phyloP scores from a whole-genome alignment of 1,284 basidiomycete genomes.

The Cryptococcus jaspeensis region DNA sequence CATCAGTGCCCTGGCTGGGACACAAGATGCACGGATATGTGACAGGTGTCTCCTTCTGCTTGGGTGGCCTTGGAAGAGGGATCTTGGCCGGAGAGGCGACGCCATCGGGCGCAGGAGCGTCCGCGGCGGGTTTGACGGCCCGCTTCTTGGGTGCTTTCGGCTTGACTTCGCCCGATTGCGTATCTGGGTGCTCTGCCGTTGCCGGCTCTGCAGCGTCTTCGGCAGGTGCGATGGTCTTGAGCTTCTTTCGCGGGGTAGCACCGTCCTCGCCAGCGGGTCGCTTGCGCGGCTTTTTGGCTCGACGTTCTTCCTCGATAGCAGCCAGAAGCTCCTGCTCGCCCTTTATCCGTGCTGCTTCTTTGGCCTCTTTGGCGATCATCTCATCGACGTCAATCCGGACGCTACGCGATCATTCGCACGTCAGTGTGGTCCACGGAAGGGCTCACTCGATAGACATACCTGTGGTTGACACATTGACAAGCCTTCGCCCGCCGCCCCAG shows the following conservation, averaged over 20 bases:
- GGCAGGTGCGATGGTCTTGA: neutral
- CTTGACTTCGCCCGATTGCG: neutral
- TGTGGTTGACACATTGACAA: slow-evolving; percentile 79
- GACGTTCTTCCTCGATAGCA: slow-evolving; percentile 30
- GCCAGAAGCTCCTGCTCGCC: slow-evolving; percentile 50
- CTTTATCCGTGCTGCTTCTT: slow-evolving; percentile 49
- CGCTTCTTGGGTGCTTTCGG: neutral
- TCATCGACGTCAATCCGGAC: slow-evolving; percentile 89
- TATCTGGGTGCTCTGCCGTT: neutral
- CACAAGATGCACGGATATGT: slow-evolving; percentile 73
- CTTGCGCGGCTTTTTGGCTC: slow-evolving; percentile 13
- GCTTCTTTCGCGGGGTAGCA: slow-evolving; percentile 10
- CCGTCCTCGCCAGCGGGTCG: neutral
- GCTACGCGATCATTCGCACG: slow-evolving; percentile 52
- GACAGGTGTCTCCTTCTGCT: slow-evolving; percentile 44
- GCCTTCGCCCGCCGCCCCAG: slow-evolving; percentile 76
- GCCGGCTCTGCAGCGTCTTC: neutral
- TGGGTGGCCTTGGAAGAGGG: slow-evolving; percentile 3
- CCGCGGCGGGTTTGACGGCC: no score
- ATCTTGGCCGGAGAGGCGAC: neutral
- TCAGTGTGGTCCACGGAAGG: neutral
- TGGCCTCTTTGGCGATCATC: slow-evolving; percentile 64
- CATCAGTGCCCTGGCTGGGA: slow-evolving; percentile 60
- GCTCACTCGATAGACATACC: slow-evolving; percentile 55
- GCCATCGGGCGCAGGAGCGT: neutral